Conservation (phyloP, 306 rosid species). For the Alnus glutinosa region DNA sequence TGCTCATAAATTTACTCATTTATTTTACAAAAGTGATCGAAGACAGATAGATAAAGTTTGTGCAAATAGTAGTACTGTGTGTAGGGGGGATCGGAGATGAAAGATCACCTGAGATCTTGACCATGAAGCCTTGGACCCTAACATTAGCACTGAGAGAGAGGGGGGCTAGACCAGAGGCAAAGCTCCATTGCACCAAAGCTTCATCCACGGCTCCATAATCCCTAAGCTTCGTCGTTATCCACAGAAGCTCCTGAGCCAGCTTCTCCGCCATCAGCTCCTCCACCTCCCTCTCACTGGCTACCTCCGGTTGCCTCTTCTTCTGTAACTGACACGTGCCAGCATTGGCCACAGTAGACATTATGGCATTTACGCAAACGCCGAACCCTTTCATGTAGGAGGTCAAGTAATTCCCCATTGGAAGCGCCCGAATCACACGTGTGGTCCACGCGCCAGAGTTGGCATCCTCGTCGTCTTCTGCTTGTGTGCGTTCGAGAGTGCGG, state of each 20-base stretch:
- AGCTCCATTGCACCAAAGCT: slow-evolving; percentile 44
- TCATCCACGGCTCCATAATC: slow-evolving; percentile 41
- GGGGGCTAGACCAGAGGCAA: slow-evolving; percentile 36
- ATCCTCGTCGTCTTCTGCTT: neutral
- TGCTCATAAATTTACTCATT: no score
- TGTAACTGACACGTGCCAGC: slow-evolving; percentile 8
- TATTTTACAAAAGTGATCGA: no score
- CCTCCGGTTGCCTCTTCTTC: neutral
- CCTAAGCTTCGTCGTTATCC: slow-evolving; percentile 37
- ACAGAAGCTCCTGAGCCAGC: slow-evolving; percentile 38
- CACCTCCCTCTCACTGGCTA: neutral
- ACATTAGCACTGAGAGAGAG: slow-evolving; percentile 31
- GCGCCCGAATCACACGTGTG: slow-evolving; percentile 17
- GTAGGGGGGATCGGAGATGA: neutral
- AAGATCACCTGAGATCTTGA: slow-evolving; percentile 35
- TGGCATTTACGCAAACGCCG: slow-evolving; percentile 21
- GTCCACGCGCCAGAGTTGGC: slow-evolving; percentile 19
- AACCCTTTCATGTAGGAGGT: slow-evolving; percentile 29
- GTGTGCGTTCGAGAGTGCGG: slow-evolving; percentile 10
- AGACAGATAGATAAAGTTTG: neutral
- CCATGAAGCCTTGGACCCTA: slow-evolving; percentile 35
- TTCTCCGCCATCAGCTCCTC: slow-evolving; percentile 38
- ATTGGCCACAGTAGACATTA: slow-evolving; percentile 18
- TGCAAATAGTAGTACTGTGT: no score
- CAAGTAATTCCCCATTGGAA: slow-evolving; percentile 37